Conservation (phyloP, 1,284 basidiomycete genomes). For the Ustilago trichophora region DNA sequence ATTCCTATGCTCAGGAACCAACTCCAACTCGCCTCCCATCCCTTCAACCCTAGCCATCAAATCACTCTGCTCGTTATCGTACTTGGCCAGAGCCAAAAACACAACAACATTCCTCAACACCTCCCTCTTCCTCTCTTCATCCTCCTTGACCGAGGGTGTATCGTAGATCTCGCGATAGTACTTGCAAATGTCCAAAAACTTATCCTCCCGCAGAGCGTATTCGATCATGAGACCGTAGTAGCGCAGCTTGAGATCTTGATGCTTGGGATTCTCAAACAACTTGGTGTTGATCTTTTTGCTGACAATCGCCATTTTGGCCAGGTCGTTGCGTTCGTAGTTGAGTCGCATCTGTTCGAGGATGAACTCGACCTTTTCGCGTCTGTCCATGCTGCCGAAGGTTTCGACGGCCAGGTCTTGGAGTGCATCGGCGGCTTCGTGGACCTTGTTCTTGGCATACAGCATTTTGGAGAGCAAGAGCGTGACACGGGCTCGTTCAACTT, state of each 20-base stretch:
- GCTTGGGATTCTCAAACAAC: slow-evolving; percentile 80
- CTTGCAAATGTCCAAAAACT: slow-evolving; percentile 92
- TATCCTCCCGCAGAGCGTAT: slow-evolving; percentile 82
- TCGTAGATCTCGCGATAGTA: slow-evolving; percentile 97
- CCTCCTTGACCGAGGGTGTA: slow-evolving; percentile 87
- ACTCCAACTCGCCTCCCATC: slow-evolving; percentile 75
- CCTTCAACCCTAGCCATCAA: slow-evolving; percentile 87
- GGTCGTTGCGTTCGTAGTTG: slow-evolving; percentile 79
- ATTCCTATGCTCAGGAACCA: slow-evolving; percentile 86
- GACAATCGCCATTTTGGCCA: slow-evolving; percentile 89
- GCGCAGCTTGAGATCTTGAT: slow-evolving; percentile 92
- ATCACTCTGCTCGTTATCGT: slow-evolving; percentile 96
- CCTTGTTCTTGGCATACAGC: slow-evolving; percentile 54
- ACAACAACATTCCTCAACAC: slow-evolving; percentile 80
- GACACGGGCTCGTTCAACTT: slow-evolving; percentile 93
- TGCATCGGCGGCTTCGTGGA: slow-evolving; percentile 60
- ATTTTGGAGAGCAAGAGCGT: slow-evolving; percentile 57
- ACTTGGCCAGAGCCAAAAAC: slow-evolving; percentile 90
- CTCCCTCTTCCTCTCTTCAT: slow-evolving; percentile 49
- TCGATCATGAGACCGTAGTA: slow-evolving; percentile 97
- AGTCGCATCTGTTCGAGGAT: slow-evolving; percentile 98
- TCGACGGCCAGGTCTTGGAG: slow-evolving; percentile 96
- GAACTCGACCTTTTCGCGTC: slow-evolving; percentile 97
- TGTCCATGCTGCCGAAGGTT: slow-evolving; percentile 98
- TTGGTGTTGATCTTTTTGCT: slow-evolving; percentile 93